A percentile compares a stretch with the other conserved stretches of the same genome.
phyloP scores from a whole-genome alignment of 2,329 filamentous ascomycete species.

The Clonostachys rosea region DNA sequence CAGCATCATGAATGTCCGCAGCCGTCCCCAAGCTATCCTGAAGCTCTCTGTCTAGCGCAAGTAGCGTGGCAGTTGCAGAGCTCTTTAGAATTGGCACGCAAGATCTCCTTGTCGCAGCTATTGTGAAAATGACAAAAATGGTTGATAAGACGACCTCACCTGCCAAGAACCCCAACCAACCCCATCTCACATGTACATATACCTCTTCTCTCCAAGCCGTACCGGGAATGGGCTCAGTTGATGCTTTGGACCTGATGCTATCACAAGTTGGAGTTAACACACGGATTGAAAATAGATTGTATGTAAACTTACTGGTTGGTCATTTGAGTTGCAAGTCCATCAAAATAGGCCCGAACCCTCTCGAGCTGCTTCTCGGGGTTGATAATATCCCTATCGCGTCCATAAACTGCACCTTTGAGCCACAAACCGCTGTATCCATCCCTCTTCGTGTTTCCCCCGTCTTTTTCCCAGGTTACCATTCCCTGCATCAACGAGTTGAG shows the following conservation, averaged over 20 bases:
- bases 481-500: not conserved
- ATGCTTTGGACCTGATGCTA: not conserved
- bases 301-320: not conserved
- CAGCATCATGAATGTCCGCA: not conserved
- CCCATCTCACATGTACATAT: not conserved
- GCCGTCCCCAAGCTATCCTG: not conserved
- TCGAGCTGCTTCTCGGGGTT: not conserved
- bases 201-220: not conserved
- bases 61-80: not conserved
- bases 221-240: not conserved
- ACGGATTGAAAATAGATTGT: too few species aligned
- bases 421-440: not conserved
- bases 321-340: not conserved
- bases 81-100: not conserved
- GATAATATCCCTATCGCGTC: not conserved
- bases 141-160: not conserved
- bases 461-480: not conserved
- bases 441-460: not conserved
- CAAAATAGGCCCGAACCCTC: not conserved
- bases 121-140: not conserved
- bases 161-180: not conserved
- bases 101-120: not conserved
- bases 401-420: not conserved
- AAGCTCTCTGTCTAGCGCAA: not conserved
- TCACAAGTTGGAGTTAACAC: too few species aligned